A percentile compares a stretch with the other conserved stretches of the same genome.
Conservation (phyloP, 169 alveolate species). For the Babesia sp. region DNA sequence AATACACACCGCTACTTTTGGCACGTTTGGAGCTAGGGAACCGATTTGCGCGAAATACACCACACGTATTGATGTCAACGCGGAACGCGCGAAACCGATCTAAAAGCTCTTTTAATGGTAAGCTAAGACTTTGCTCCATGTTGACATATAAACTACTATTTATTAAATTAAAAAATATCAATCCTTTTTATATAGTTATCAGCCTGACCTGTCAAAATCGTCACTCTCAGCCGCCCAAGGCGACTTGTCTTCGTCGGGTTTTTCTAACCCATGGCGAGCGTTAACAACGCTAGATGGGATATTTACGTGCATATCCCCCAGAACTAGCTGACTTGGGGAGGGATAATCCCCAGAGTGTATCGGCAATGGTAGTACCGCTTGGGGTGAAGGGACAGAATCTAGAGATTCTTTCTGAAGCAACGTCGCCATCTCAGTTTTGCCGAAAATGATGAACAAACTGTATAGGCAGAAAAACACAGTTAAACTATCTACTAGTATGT, state of each 20-base stretch:
- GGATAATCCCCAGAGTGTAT: conserved; percentile 1
- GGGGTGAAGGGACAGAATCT: not conserved
- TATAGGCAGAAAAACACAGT: conserved; percentile 18
- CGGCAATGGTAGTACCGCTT: not conserved
- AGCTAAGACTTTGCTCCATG: conserved; percentile 1
- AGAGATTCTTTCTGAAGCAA: not conserved
- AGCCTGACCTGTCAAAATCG: conserved; percentile 38
- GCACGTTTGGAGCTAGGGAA: not conserved
- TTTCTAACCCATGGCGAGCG: not conserved
- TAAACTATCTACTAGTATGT: not conserved
- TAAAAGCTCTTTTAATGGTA: not conserved
- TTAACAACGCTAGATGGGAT: not conserved
- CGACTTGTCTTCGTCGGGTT: conserved; percentile 29
- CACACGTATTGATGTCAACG: not conserved
- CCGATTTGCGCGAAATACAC: not conserved
- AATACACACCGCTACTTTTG: not conserved
- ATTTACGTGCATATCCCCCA: not conserved
- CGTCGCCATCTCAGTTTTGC: conserved; percentile 2
- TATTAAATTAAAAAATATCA: too few species aligned
- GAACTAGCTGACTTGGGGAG: not conserved
- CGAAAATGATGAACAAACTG: conserved; percentile 16
- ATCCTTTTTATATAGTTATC: too few species aligned
- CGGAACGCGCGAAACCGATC: not conserved
- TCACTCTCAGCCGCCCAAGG: conserved; percentile 67
- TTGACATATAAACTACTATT: not conserved